Evolutionary conservation across 1,284 basidiomycete species (phyloP), one percentile per base, ranked within the genome.

Genomic region (Moniliophthora roreri): DNA sequence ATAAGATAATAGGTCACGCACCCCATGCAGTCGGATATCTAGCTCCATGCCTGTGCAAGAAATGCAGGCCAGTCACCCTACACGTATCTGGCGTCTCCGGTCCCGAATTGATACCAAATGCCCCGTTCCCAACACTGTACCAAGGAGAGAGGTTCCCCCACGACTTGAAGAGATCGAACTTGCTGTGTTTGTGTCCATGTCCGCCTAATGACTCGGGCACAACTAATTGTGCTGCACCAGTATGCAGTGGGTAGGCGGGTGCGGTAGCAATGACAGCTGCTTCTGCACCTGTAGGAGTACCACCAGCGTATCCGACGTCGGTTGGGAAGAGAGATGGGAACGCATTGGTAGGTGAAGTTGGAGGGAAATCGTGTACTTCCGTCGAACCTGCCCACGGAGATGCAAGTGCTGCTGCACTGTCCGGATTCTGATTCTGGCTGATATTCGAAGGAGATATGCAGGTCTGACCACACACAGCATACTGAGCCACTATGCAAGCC

Each of bases 111-210:
- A 93, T 61, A 1, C 92, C 91, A 68, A 92, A 94, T 1, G 79
- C 73, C 9, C 76, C 80, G 26, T 73, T 75, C n/a, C 75, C 74
- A 41, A 91, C 84, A 53, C 86, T 90, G 67, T 87, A 91, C 88
- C 90, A 93, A 7, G 92, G 92, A 0, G 88, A 85, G 37, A 94
- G 69, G 63, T 93, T 93, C 0, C 92, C 92, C 89, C 91, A 92
- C 45, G 81, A 78, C 62, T 79, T 82, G 69, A 91, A 83, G 36
- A 93, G 63, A 64, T 87, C 80, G 58, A 86, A 89, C 2, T 63
- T 66, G 37, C 64, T 69, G 34, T 57, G 63, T 54, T 66, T 68
- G 42, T 65, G 45, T 65, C 66, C 54, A 63, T 63, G 20, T 49
- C 58, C 26, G 56, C 52, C 52, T 57, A 71, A 53, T 34, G 61